Conservation (phyloP, 31 red algal genomes). For the Asparagopsis taxiformis region DNA sequence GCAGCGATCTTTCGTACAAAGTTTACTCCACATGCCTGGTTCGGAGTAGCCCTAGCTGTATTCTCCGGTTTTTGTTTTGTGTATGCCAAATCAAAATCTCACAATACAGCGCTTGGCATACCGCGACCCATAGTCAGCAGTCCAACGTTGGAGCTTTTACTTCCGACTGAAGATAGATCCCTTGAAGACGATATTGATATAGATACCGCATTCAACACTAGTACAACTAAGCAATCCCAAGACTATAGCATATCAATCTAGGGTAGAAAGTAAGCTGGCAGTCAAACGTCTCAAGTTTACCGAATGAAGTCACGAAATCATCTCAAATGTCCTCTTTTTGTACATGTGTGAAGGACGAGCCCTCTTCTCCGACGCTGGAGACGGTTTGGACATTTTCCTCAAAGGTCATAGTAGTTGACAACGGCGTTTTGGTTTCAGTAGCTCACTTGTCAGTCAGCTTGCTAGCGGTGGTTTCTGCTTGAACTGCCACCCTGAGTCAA, state of each 20-base stretch:
- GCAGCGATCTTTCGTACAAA: slow-evolving; percentile 67
- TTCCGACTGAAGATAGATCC: slow-evolving; percentile 42
- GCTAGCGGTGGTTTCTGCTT: neutral
- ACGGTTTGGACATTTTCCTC: no score
- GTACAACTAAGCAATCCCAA: no score
- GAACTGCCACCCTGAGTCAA: slow-evolving; percentile 1
- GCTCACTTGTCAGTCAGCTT: neutral
- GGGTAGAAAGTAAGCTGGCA: no score
- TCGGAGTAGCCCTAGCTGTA: slow-evolving; percentile 47
- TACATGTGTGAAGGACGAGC: no score
- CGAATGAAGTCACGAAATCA: no score
- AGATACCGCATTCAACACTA: no score
- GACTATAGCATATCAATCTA: no score
- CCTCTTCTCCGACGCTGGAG: no score
- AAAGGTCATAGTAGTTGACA: no score
- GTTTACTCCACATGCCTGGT: slow-evolving; percentile 71
- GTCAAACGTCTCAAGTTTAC: no score
- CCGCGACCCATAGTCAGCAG: slow-evolving; percentile 74
- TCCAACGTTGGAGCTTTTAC: slow-evolving; percentile 56
- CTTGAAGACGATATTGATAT: slow-evolving; percentile 1
- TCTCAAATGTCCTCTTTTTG: no score
- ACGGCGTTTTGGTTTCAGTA: no score
- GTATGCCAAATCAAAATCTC: slow-evolving; percentile 59
- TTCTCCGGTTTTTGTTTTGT: slow-evolving; percentile 66
- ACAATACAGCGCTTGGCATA: slow-evolving; percentile 40